Evolutionary conservation across 306 rosid species (phyloP).

Genomic region (peach (Prunus persica)): DNA sequence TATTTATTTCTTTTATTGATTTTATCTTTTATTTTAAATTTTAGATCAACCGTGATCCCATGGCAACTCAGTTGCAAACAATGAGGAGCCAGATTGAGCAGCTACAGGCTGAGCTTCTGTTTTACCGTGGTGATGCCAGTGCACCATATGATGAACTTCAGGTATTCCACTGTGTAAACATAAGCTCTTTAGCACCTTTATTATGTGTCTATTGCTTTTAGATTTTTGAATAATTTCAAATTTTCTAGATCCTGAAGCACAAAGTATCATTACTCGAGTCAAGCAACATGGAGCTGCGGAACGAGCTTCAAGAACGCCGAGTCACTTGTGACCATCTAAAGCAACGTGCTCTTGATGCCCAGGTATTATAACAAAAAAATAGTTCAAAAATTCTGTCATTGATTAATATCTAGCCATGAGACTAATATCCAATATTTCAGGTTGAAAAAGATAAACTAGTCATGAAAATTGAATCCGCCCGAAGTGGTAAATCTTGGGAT

Average conservation of each 20-base stretch:
- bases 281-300: slow-evolving; percentile 68
- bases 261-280: slow-evolving; percentile 90
- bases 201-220: neutral
- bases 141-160: slow-evolving; percentile 84
- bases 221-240: slow-evolving; percentile 17
- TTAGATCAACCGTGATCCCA: slow-evolving; percentile 90
- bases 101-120: slow-evolving; percentile 77
- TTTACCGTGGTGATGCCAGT: slow-evolving; percentile 66
- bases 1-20: slow-evolving; percentile 10
- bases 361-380: slow-evolving; percentile 23
- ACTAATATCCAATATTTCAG: slow-evolving; percentile 37
- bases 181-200: slow-evolving; percentile 2
- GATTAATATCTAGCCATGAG: neutral
- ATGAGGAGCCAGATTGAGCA: slow-evolving; percentile 93
- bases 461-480: slow-evolving; percentile 67
- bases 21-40: slow-evolving; percentile 12
- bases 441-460: slow-evolving; percentile 80
- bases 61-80: slow-evolving; percentile 71
- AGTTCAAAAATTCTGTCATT: neutral
- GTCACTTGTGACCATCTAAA: slow-evolving; percentile 38
- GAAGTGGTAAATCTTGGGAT: slow-evolving; percentile 92
- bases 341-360: slow-evolving; percentile 51
- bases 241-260: slow-evolving; percentile 73
- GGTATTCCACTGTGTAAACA: slow-evolving; percentile 35
- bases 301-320: slow-evolving; percentile 57